Base-by-base conservation (phyloP, 768 basidiomycete genomes). In the Cantharellus anzutake region DNA sequence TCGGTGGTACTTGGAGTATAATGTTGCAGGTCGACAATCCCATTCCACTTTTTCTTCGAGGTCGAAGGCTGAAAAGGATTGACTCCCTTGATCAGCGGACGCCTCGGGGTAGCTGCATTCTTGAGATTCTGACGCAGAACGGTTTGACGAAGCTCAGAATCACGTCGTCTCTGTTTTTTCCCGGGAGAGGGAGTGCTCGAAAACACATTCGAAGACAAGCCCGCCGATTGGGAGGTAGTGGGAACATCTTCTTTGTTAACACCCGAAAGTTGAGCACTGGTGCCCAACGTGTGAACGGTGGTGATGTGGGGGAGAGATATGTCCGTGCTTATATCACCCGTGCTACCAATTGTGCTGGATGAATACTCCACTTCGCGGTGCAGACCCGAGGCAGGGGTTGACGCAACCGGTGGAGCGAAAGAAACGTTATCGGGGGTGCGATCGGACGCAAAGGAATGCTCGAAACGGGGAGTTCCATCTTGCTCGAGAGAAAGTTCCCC, bases 391-490 rank as follows among this genome's bases (percentile, higher is more conserved):
- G 40, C 61, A 5, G 61, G 61, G 16, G 61, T 62, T 2, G 61
- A 62, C 16, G 61, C 35, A 14, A 62, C 48, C 5, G 50, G 14
- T 7, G 52, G 52, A 37, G 14, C 35, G 52, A 57, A 57, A 14
- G 56, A 57, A 2, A 16, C 16, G 14, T 40, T 57, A 16, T 37
- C 38, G 5, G 56, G 56, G 38, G 56, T 57, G 38, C 40, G 56
- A 57, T 57, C 61, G 34, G 20, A n/a, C 4, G 61, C 42, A 41
- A 62, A 62, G 2, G 61, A 61, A 38, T 62, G 48, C 60, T 62
- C 60, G 5, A 38, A 42, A 51, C 59, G 38, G 35, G 42, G 34
- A 3, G 41, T 50, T n/a, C 57, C 40, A 37, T 61, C 60, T 38
- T 16, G 44, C n/a, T 58, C 58, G 35, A 34, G 39, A 14, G 34